A percentile compares a stretch with the other conserved stretches of the same genome.
These are phyloP conservation scores for Colletotrichum sp. DNA, from an alignment of 2,329 filamentous ascomycete species.

Conservation along the genomic window DNA sequence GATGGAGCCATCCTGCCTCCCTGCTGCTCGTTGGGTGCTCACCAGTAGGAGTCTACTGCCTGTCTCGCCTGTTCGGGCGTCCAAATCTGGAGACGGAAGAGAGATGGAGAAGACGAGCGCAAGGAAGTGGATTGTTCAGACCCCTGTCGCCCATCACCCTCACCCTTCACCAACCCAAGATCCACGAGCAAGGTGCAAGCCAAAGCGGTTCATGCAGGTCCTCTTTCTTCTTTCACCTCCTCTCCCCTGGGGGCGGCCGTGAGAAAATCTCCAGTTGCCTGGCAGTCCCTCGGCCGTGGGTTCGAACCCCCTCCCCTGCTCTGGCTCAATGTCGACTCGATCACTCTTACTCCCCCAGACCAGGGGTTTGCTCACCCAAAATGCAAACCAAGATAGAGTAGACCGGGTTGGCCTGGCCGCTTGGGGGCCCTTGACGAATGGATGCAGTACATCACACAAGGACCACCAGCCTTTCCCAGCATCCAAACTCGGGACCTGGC, in stretches of 20 bases:
- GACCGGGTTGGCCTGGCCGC: background rate
- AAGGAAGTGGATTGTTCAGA: background rate
- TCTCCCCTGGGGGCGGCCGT: background rate
- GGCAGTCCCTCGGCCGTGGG: slow-evolving; percentile 14
- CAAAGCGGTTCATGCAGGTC: slow-evolving; percentile 23
- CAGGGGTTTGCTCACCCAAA: slow-evolving; percentile 1
- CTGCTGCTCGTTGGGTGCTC: slow-evolving; percentile 10
- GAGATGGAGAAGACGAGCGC: background rate
- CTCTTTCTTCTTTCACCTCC: slow-evolving; percentile 17
- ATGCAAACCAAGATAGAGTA: slow-evolving; percentile 15
- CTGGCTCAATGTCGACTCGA: background rate
- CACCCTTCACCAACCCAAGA: slow-evolving; percentile 15
- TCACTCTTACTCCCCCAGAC: background rate
- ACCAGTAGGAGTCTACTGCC: slow-evolving; percentile 7
- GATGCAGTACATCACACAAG: background rate
- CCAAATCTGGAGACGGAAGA: background rate
- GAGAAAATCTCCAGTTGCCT: slow-evolving; percentile 10
- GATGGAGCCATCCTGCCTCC: slow-evolving; percentile 11
- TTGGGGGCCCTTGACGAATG: background rate
- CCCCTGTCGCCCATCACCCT: slow-evolving; percentile 7
- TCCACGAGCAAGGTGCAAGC: slow-evolving; percentile 2
- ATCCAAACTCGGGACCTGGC: slow-evolving; percentile 1
- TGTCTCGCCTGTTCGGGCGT: slow-evolving; percentile 11
- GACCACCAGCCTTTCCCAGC: background rate
- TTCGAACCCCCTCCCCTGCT: background rate